Evolutionary conservation across 1,284 basidiomycete genomes (phyloP), one percentile per base, ranked within the genome.

Genomic region (Marasmius sp.): DNA sequence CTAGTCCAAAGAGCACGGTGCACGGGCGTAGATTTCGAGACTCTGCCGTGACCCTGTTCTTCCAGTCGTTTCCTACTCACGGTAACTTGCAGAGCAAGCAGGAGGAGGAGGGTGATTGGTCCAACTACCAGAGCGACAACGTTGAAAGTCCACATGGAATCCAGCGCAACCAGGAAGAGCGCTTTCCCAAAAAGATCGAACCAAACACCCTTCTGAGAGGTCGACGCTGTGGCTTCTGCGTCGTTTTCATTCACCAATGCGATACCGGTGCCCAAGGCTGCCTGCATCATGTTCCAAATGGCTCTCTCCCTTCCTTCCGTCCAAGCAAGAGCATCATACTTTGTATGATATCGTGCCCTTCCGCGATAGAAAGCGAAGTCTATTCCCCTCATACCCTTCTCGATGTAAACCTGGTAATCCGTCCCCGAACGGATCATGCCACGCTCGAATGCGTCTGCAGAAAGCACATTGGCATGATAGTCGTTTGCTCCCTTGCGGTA

Each of bases 271-370:
- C 80, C 83, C 55, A 78, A 74, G 0, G 85, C 77, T 3, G 80
- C 79, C 65, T 92, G 88, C 81, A 92, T 82, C 87, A 92, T 90
- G 3, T 83, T 80, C 90, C 90, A 92, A 9, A 92, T 72, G 3
- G 90, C 81, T 60, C 75, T 77, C 64, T 78, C 78, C 20, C 81
- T 79, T 0, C 83, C 85, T 14, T 78, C 71, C 61, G 84, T 79
- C 66, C 81, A 82, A 47, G 86, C 73, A 39, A 89, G 78, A 1
- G 85, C 78, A 65, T 92, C 87, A 50, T 83, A 84, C 67, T 81
- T 81, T 0, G 90, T 92, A 69, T 92, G 91, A 66, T 92, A 92
- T 63, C 80, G 80, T 62, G 85, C 85, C 57, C 91, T 78, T 5
- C 84, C 84, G 60, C 80, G 83, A 72, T 92, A 92, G 69, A 92